Percentiles rank a stretch among this genome's conserved stretches.
These are phyloP conservation scores for Penstemon eatonii DNA, from an alignment of 257 asterid genomes.

Conservation along the genomic window DNA sequence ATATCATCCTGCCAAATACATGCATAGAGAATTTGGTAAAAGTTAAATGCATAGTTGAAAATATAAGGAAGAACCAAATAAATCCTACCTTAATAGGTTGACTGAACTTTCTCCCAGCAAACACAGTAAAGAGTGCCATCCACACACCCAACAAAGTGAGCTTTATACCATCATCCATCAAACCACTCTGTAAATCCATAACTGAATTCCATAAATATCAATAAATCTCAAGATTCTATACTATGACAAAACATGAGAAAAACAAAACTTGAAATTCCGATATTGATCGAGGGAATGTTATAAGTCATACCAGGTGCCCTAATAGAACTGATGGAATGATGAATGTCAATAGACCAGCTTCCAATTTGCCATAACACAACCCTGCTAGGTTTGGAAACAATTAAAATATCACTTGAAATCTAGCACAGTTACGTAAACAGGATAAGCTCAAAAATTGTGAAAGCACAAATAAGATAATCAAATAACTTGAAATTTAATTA, in stretches of 20 bases:
- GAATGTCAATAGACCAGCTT: slow-evolving; percentile 79
- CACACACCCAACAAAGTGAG: slow-evolving; percentile 62
- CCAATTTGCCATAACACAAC: slow-evolving; percentile 86
- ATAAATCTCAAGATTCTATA: not conserved
- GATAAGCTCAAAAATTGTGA: not conserved
- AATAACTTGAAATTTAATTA: not conserved
- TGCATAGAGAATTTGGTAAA: not conserved
- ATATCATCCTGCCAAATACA: slow-evolving; percentile 70
- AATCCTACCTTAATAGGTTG: slow-evolving; percentile 78
- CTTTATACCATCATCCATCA: slow-evolving; percentile 81
- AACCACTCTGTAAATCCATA: slow-evolving; percentile 53
- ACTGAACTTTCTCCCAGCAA: slow-evolving; percentile 92
- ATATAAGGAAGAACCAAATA: not conserved
- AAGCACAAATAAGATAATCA: not conserved
- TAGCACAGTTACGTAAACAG: not conserved
- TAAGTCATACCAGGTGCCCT: slow-evolving; percentile 73
- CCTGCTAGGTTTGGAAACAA: slow-evolving; percentile 32
- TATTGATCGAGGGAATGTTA: not conserved
- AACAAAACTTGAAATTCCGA: not conserved
- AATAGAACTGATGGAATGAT: slow-evolving; percentile 77
- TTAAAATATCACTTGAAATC: not conserved
- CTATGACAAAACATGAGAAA: not conserved
- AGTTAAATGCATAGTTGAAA: not conserved
- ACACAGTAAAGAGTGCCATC: slow-evolving; percentile 77
- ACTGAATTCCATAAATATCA: not conserved